Conservation (phyloP, 352 stramenopile species). For the Globisporangium paroecandrum region DNA sequence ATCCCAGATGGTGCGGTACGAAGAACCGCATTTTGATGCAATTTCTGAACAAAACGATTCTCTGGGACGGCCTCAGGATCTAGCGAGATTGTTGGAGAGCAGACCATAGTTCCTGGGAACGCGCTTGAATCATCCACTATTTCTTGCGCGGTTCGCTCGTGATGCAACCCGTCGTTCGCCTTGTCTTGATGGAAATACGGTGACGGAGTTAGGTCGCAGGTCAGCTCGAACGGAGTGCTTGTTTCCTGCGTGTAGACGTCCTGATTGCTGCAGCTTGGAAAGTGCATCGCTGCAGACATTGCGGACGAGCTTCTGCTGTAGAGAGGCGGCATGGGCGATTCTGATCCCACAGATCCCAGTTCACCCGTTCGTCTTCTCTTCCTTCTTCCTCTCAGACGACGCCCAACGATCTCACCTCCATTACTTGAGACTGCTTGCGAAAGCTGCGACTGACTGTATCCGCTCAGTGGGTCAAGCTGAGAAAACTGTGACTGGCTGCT, state of each 20-base stretch:
- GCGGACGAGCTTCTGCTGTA: not conserved
- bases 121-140: not conserved
- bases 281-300: not conserved
- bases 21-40: not conserved
- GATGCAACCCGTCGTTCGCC: not conserved
- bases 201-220: not conserved
- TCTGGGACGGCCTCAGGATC: not conserved
- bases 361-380: constrained; percentile 2
- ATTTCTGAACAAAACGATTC: not conserved
- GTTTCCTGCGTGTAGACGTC: constrained; percentile 7
- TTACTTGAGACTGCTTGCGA: not conserved
- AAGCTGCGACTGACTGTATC: constrained; percentile 4
- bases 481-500: constrained; percentile 6
- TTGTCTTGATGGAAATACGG: constrained; percentile 10
- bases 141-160: not conserved
- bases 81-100: not conserved
- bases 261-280: not conserved
- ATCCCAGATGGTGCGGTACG: not conserved
- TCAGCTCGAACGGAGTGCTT: constrained; percentile 8
- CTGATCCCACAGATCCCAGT: not conserved
- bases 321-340: not conserved
- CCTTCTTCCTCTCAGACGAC: not conserved
- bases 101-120: not conserved
- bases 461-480: not conserved
- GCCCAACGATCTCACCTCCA: not conserved